Evolutionary conservation across 2,329 filamentous ascomycete genomes (phyloP).

Genomic region (Calonectria hawksworthii): DNA sequence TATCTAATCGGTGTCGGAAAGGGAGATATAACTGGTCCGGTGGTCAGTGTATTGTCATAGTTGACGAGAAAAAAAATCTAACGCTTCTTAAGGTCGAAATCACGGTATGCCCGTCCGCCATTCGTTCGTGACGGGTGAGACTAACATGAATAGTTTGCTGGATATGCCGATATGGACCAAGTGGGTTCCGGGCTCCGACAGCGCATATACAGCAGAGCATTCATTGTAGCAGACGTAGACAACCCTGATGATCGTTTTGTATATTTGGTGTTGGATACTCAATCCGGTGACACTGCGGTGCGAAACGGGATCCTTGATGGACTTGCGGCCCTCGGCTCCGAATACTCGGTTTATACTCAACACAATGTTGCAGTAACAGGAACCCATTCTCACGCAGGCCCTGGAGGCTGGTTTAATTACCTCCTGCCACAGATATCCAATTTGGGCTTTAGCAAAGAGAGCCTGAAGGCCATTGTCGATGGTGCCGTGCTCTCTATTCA

Average conservation of each 20-base stretch:
- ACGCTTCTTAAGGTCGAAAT: conserved; percentile 77
- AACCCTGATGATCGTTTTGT: conserved; percentile 81
- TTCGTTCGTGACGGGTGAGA: conserved; percentile 74
- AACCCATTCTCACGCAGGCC: conserved; percentile 93
- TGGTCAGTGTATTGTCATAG: conserved; percentile 63
- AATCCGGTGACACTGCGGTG: conserved; percentile 90
- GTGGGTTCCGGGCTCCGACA: conserved; percentile 87
- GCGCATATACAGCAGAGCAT: conserved; percentile 88
- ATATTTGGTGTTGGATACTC: conserved; percentile 89
- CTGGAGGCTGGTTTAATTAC: conserved; percentile 95
- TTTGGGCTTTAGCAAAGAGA: conserved; percentile 87
- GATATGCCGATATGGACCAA: conserved; percentile 84
- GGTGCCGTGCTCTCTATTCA: conserved; percentile 86
- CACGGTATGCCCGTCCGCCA: background rate
- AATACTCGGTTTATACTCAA: conserved; percentile 81
- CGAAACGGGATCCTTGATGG: conserved; percentile 88
- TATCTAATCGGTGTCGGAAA: conserved; percentile 71
- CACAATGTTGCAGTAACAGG: conserved; percentile 91
- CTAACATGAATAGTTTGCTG: conserved; percentile 6
- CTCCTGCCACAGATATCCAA: conserved; percentile 92
- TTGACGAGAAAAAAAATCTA: background rate
- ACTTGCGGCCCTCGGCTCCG: conserved; percentile 75
- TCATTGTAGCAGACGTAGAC: conserved; percentile 82
- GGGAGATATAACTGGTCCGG: conserved; percentile 76
- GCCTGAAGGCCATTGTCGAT: conserved; percentile 89